These are phyloP conservation scores for Tetrastigma voinierianum DNA, from an alignment of 164 flowering plant genomes.

Conservation along the genomic window DNA sequence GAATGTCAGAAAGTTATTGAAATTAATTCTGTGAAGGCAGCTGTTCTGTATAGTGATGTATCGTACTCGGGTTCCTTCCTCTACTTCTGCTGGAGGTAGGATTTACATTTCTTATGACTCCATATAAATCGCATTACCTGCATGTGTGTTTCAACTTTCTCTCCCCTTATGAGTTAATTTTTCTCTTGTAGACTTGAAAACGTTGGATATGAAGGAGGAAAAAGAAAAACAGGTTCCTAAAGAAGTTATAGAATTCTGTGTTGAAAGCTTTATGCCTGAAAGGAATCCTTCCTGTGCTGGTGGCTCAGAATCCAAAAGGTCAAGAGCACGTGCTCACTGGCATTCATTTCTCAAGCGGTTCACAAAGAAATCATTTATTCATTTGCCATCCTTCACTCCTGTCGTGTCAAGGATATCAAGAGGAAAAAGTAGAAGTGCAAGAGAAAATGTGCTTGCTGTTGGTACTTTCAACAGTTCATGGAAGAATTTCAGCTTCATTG, in stretches of 20 bases:
- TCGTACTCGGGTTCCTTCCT: slow-evolving; percentile 10
- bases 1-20: neutral
- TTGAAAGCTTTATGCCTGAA: slow-evolving; percentile 13
- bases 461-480: slow-evolving; percentile 32
- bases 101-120: neutral
- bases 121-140: neutral
- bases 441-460: slow-evolving; percentile 17
- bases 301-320: slow-evolving; percentile 1
- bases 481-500: slow-evolving; percentile 34
- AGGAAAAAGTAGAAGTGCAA: slow-evolving; percentile 22
- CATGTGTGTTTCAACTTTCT: neutral
- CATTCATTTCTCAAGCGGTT: slow-evolving; percentile 35
- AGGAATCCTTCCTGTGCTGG: slow-evolving; percentile 1
- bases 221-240: slow-evolving; percentile 31
- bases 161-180: neutral
- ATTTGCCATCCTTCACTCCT: slow-evolving; percentile 36
- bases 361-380: slow-evolving; percentile 29
- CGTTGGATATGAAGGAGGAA: slow-evolving; percentile 27
- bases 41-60: too few species aligned
- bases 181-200: slow-evolving; percentile 35
- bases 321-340: slow-evolving; percentile 34
- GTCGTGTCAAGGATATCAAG: slow-evolving; percentile 22
- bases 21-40: too few species aligned
- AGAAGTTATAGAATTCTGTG: slow-evolving; percentile 43
- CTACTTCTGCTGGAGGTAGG: slow-evolving; percentile 36